Base-by-base conservation (phyloP, 192 early-diverging fungal genomes). In the Coemansia sp. region DNA sequence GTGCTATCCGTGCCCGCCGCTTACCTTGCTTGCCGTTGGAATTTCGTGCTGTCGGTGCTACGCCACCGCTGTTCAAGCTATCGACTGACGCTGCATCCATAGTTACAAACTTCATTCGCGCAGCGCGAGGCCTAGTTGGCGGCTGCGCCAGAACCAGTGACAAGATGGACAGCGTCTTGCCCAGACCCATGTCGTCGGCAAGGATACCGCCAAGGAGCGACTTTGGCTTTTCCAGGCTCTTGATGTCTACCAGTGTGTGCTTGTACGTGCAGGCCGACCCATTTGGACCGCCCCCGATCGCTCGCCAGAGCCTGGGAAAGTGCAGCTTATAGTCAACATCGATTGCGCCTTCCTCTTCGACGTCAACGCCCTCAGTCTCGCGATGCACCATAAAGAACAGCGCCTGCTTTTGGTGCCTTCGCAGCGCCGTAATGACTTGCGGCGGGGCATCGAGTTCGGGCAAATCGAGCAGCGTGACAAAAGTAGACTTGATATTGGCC, bases 341-440 rank as follows among this genome's bases (percentile, higher is more conserved):
- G 16, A 67, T 36, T 12, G 44, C 27, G 29, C 40, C 59, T 1
- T 70, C 43, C 3, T 65, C 55, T 52, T 89, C 77, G 1, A 80
- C 72, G 36, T 88, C 90, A 59, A 91, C 87, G 13, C 89, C 87
- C 29, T 80, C 77, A 31, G 88, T 89, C 74, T 96, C 94, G 20
- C 92, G 87, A 65, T 92, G 82, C 41, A 88, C 63, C 87, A 96
- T 89, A 71, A 93, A 96, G 70, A 87, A 86, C 7, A 96, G 86
- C 3, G 92, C 94, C 74, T 96, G 94, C 65, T 90, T 90, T 66
- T 96, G 94, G 76, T 96, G 92, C 64, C 88, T 79, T 59, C 91
- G 90, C 84, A 96, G 73, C n/a, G 63, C 70, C 1, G 94, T 88
- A 52, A 73, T 46, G 3, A 73, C 72, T 66, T 75, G 46, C 66